phyloP scores from a whole-genome alignment of 345 rosid species.

The Melaleuca quinquenervia region DNA sequence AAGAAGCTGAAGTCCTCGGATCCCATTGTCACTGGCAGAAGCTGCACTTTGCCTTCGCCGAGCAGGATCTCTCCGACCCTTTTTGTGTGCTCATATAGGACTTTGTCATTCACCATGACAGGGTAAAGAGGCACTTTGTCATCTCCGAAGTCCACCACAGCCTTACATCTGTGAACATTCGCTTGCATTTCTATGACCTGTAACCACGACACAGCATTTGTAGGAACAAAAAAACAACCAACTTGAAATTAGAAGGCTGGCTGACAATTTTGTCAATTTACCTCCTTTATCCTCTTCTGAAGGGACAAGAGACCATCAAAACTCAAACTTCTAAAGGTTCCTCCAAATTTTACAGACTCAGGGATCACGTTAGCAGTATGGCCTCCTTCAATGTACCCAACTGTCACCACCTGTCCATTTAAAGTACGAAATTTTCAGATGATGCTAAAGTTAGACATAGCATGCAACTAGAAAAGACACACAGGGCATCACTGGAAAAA shows the following conservation, averaged over 20 bases:
- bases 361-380: conserved; percentile 51
- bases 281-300: conserved; percentile 43
- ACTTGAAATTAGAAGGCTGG: background rate
- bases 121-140: conserved; percentile 41
- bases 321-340: conserved; percentile 57
- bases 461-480: background rate
- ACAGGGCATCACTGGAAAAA: background rate
- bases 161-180: conserved; percentile 43
- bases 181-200: conserved; percentile 62
- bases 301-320: conserved; percentile 40
- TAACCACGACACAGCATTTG: background rate
- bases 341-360: conserved; percentile 32
- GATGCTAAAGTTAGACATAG: background rate
- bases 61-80: conserved; percentile 39
- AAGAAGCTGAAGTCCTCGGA: conserved; percentile 68
- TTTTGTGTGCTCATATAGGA: conserved; percentile 36
- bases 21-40: conserved; percentile 48
- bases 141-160: conserved; percentile 38
- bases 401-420: conserved; percentile 40
- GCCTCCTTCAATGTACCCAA: conserved; percentile 59
- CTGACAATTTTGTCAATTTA: background rate
- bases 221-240: background rate
- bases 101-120: conserved; percentile 37
- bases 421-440: background rate
- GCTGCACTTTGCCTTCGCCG: conserved; percentile 43